Evolutionary conservation across 202 grass and related monocot genomes (phyloP), one percentile per base, ranked within the genome.

Genomic region (Brachypodium distachyon): DNA sequence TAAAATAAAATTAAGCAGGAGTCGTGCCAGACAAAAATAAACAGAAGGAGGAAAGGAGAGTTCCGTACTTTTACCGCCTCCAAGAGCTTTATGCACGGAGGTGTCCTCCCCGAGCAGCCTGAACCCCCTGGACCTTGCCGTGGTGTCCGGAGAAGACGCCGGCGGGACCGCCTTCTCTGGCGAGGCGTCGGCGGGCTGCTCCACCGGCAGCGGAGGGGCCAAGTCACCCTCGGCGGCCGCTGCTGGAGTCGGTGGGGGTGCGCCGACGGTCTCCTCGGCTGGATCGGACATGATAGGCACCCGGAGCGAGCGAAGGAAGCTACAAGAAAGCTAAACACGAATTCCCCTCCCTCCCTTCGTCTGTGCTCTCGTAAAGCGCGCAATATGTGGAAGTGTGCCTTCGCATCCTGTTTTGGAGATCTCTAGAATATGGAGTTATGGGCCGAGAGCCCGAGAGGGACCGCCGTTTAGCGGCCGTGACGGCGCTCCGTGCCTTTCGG

Each of bases 1-100:
- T 17, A 23, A 3, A 17, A 32, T 18, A 58, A 14, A 71, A 63
- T 7, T 10, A 18, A 44, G 12, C 25, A 77, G 7, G 4, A 21
- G 0, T 31, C 8, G 40, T 49, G 49, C 25, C 18, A 26, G 12
- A 4, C 7, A 26, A 10, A 17, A 74, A 31, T 22, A n/a, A 47
- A 4, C 1, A 49, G 2, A 28, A 23, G 22, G 12, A 21, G 2
- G 38, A 29, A 26, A 7, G 41, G 62, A 37, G 11, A 34, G 54
- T 8, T 18, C 44, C 81, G 7, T 77, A 90, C 88, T 71, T 87
- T 90, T 90, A 13, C 88, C 88, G 48, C 84, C 88, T 5, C 88
- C 88, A 23, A 90, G 81, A 31, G 14, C 73, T 65, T 73, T 79
- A 66, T 90, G 88, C 40, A 87, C 72, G 65, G 84, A 80, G 41